phyloP scores from a whole-genome alignment of 1,284 basidiomycete species.

The Boletus calvinii region DNA sequence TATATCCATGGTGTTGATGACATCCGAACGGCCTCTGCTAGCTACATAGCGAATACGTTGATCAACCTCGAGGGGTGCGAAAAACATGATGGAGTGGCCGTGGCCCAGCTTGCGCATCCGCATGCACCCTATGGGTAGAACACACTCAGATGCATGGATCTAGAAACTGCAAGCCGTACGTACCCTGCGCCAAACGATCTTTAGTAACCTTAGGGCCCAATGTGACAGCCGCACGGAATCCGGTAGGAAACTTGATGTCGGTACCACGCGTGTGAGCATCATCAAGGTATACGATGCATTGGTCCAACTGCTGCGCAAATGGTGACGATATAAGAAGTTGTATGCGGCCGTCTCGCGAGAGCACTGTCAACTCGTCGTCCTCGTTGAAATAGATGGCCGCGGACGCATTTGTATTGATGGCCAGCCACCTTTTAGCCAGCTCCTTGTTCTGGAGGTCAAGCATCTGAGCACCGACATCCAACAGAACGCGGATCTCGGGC shows the following conservation, averaged over 20 bases:
- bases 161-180: constrained; percentile 1
- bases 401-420: constrained; percentile 27
- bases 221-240: constrained; percentile 50
- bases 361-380: constrained; percentile 43
- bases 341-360: constrained; percentile 39
- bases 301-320: constrained; percentile 41
- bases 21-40: constrained; percentile 1
- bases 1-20: constrained; percentile 37
- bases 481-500: constrained; percentile 43
- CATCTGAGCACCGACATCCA: constrained; percentile 59
- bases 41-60: constrained; percentile 36
- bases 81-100: constrained; percentile 50
- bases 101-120: constrained; percentile 50
- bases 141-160: not conserved
- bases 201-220: constrained; percentile 54
- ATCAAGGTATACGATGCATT: constrained; percentile 53
- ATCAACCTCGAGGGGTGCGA: constrained; percentile 49
- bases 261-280: constrained; percentile 60
- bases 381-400: constrained; percentile 51
- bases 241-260: constrained; percentile 48
- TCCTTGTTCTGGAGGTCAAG: constrained; percentile 46
- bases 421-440: constrained; percentile 43
- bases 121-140: constrained; percentile 41
- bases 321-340: constrained; percentile 45
- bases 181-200: constrained; percentile 53